Conservation (phyloP, 2,329 filamentous ascomycete species). For the Emmonsiellopsis sp. region DNA sequence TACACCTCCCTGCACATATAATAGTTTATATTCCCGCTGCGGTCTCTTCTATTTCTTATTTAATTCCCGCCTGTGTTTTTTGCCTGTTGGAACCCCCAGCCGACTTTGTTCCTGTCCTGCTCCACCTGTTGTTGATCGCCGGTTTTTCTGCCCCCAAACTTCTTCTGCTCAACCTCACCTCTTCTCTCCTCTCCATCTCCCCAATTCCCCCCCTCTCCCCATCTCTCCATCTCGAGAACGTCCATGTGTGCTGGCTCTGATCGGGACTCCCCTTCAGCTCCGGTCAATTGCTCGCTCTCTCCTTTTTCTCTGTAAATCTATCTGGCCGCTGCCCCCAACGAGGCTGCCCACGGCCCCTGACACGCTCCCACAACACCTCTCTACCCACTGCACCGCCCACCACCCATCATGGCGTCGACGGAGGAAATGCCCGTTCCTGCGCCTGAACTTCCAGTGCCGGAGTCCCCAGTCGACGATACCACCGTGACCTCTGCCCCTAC, state of each 20-base stretch:
- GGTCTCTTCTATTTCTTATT: not conserved
- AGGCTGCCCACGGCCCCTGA: not conserved
- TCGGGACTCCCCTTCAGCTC: not conserved
- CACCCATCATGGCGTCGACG: constrained; percentile 22
- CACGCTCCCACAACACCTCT: not conserved
- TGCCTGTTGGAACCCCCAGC: not conserved
- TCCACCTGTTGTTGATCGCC: not conserved
- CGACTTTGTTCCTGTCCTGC: not conserved
- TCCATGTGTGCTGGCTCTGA: not conserved
- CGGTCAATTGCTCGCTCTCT: not conserved
- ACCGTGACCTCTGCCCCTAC: constrained; percentile 15
- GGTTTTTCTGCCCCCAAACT: not conserved
- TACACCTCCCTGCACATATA: no score
- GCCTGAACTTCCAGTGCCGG: constrained; percentile 3
- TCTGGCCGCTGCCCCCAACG: not conserved
- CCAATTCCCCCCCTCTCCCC: not conserved
- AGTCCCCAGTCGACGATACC: constrained; percentile 6
- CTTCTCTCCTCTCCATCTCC: not conserved
- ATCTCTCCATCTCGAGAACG: not conserved
- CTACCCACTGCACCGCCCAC: not conserved
- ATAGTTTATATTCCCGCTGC: no score
- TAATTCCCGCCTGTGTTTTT: not conserved
- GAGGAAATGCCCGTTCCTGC: constrained; percentile 22
- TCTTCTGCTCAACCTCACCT: not conserved
- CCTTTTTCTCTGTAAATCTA: not conserved